Percentiles rank a stretch among this genome's conserved stretches.
phyloP scores from a whole-genome alignment of 129 eudicot species.

The Flaveria ramosissima region DNA sequence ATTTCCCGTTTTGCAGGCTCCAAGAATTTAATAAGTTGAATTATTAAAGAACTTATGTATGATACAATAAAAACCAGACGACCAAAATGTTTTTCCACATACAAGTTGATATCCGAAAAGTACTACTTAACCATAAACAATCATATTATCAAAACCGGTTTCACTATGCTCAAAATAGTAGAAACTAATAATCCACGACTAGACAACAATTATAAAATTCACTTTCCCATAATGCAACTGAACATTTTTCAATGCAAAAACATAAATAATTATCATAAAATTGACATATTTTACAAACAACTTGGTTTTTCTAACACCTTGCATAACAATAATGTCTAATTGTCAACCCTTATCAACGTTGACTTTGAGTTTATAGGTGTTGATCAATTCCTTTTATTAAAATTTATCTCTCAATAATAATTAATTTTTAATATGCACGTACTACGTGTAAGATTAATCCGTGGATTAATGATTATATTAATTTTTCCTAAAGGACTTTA shows the following conservation, averaged over 20 bases:
- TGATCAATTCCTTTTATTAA: not conserved
- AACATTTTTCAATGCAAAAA: conserved; percentile 20
- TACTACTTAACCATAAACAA: not conserved
- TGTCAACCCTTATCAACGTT: conserved; percentile 17
- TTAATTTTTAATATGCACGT: not conserved
- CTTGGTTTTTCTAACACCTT: not conserved
- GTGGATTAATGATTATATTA: not conserved
- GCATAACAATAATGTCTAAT: conserved; percentile 16
- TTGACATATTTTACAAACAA: conserved; percentile 1
- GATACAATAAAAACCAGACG: not conserved
- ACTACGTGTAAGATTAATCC: conserved; percentile 9
- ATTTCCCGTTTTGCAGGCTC: too few species aligned
- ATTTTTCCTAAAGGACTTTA: too few species aligned
- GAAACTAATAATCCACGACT: not conserved
- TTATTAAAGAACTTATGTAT: too few species aligned
- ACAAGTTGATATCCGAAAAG: not conserved
- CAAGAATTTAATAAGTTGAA: too few species aligned
- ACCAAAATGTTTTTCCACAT: not conserved
- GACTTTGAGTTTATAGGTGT: conserved; percentile 9
- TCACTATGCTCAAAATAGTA: not conserved
- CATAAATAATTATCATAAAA: not conserved
- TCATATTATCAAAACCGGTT: not conserved
- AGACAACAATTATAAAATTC: not conserved
- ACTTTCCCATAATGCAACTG: not conserved
- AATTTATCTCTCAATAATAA: conserved; percentile 4